phyloP scores from a whole-genome alignment of 2,329 filamentous ascomycete genomes.

The Dryadomyces quercus-mongolicae region DNA sequence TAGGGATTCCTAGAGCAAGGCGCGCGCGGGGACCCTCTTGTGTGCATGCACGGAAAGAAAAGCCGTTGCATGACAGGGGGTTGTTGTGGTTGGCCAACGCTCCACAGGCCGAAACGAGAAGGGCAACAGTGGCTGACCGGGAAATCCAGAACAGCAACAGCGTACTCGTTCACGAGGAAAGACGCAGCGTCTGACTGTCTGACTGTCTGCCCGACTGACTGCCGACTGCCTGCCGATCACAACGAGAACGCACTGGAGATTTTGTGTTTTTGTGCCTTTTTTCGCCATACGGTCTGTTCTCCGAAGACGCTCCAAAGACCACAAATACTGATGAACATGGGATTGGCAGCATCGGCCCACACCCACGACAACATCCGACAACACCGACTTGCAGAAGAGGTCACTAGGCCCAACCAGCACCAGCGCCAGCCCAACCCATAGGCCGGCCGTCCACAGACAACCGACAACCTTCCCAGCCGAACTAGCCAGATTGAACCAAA shows the following conservation, averaged over 20 bases:
- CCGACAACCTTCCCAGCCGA: neutral
- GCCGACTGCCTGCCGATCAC: too few species aligned
- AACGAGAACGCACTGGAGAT: too few species aligned
- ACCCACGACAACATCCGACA: neutral
- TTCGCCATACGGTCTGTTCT: too few species aligned
- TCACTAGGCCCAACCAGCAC: neutral
- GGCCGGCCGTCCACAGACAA: neutral
- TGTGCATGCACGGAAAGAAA: neutral
- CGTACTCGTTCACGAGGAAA: too few species aligned
- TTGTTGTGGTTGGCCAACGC: neutral
- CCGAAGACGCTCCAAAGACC: too few species aligned
- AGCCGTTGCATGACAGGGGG: neutral
- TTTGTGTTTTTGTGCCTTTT: too few species aligned
- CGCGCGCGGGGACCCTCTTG: neutral
- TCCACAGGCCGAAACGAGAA: neutral
- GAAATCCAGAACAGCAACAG: neutral
- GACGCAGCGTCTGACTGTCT: neutral
- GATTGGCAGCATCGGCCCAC: neutral
- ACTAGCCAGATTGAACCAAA: conserved; percentile 7
- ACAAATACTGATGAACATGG: neutral
- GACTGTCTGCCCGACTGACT: too few species aligned
- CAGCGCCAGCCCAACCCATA: conserved; percentile 3
- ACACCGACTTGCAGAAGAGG: neutral
- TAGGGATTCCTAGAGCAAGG: neutral
- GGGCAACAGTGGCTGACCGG: neutral